Conservation (phyloP, 768 basidiomycete species). For the Hemileccinum rubropunctum region DNA sequence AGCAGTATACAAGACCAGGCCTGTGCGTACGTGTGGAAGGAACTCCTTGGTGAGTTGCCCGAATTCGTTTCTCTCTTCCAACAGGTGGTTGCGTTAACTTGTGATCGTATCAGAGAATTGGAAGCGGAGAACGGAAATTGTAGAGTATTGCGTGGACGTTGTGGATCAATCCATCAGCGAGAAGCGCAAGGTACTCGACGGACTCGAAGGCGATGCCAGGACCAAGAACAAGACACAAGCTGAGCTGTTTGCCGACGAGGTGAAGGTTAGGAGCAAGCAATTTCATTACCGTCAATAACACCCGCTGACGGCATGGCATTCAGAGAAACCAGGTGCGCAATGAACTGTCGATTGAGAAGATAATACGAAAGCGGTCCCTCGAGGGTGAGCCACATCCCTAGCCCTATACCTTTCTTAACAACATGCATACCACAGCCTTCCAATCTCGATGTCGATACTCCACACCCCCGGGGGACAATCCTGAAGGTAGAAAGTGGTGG, state of each 20-base stretch:
- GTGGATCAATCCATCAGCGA: conserved; percentile 63
- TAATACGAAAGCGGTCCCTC: conserved; percentile 65
- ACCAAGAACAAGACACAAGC: conserved; percentile 52
- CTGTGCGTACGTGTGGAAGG: conserved; percentile 74
- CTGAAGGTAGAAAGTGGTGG: conserved; percentile 58
- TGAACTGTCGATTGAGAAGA: conserved; percentile 69
- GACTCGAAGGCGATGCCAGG: conserved; percentile 41
- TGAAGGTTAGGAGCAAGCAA: conserved; percentile 51
- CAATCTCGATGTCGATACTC: conserved; percentile 78
- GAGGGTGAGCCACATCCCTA: conserved; percentile 50
- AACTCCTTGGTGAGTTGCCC: conserved; percentile 63
- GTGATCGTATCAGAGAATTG: conserved; percentile 49
- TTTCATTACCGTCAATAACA: conserved; percentile 30
- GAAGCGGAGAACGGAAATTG: conserved; percentile 69
- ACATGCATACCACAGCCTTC: conserved; percentile 54
- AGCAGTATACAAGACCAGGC: conserved; percentile 69
- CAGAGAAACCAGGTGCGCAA: conserved; percentile 75
- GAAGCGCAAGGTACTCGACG: conserved; percentile 47
- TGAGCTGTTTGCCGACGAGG: conserved; percentile 60
- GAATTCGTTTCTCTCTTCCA: conserved; percentile 10
- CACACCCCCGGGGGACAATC: conserved; percentile 58
- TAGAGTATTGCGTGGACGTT: conserved; percentile 71
- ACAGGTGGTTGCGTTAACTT: conserved; percentile 18
- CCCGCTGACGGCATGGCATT: conserved; percentile 24
- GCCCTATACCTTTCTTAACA: conserved; percentile 17